A percentile compares a stretch with the other conserved stretches of the same genome.
phyloP scores from a whole-genome alignment of 2,329 filamentous ascomycete genomes.

The Onygenales sp. region DNA sequence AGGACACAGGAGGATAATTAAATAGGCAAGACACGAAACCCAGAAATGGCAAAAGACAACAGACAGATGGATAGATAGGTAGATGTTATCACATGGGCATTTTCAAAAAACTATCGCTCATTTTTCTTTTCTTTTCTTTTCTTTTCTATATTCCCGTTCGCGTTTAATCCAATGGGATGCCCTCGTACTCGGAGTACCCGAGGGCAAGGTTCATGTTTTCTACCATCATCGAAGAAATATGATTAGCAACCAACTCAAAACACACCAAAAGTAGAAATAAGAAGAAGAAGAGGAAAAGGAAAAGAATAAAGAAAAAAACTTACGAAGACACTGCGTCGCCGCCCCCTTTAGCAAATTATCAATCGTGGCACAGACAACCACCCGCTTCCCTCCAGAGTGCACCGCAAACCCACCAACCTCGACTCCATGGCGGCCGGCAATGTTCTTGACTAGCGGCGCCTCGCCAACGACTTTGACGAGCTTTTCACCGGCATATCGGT shows the following conservation, averaged over 20 bases:
- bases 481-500: slow-evolving; percentile 90
- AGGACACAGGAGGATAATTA: background rate
- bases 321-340: slow-evolving; percentile 83
- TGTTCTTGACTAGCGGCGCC: slow-evolving; percentile 73
- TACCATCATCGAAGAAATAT: slow-evolving; percentile 20
- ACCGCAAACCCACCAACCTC: slow-evolving; percentile 97
- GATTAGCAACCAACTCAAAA: slow-evolving; percentile 6
- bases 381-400: slow-evolving; percentile 76
- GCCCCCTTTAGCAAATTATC: slow-evolving; percentile 92
- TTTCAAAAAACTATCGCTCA: background rate
- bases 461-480: slow-evolving; percentile 89
- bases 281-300: background rate
- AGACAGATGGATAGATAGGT: background rate
- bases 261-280: slow-evolving; percentile 3
- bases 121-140: background rate
- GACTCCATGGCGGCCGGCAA: slow-evolving; percentile 74
- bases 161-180: slow-evolving; percentile 56
- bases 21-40: background rate
- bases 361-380: slow-evolving; percentile 89
- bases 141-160: background rate
- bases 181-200: slow-evolving; percentile 80
- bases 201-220: slow-evolving; percentile 93
- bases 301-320: too few relatives aligned
- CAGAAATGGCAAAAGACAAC: background rate
- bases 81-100: background rate